phyloP scores from a whole-genome alignment of 2,329 filamentous ascomycete genomes.

The Alternaria consortialis region DNA sequence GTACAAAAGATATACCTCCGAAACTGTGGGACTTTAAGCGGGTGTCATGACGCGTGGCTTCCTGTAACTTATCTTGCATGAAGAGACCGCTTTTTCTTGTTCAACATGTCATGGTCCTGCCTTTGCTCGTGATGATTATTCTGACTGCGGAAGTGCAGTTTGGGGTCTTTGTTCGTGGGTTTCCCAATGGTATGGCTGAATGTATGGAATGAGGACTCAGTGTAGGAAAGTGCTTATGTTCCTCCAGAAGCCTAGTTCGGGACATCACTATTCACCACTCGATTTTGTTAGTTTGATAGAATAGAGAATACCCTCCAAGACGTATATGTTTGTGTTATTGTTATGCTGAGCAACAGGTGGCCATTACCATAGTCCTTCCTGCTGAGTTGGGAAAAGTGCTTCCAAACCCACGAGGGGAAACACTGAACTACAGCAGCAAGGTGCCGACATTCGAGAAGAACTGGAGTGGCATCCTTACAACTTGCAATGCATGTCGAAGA shows the following conservation, averaged over 20 bases:
- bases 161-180: neutral
- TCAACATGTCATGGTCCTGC: constrained; percentile 13
- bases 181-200: neutral
- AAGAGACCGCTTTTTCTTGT: constrained; percentile 46
- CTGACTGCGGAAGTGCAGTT: neutral
- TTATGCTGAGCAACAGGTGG: no score
- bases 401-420: neutral
- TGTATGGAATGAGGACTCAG: neutral
- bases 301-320: no score
- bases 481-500: neutral
- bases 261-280: no score
- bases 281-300: no score
- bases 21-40: constrained; percentile 46
- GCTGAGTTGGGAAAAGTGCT: neutral
- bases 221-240: no score
- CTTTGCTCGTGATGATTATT: neutral
- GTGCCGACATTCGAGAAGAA: neutral
- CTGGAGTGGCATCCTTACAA: neutral
- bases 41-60: constrained; percentile 49
- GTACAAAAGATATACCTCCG: constrained; percentile 51
- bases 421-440: neutral
- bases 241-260: no score
- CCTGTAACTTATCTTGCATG: constrained; percentile 52
- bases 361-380: no score
- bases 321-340: no score